Base-by-base conservation (phyloP, 352 stramenopile species). In the Globisporangium spinosum region DNA sequence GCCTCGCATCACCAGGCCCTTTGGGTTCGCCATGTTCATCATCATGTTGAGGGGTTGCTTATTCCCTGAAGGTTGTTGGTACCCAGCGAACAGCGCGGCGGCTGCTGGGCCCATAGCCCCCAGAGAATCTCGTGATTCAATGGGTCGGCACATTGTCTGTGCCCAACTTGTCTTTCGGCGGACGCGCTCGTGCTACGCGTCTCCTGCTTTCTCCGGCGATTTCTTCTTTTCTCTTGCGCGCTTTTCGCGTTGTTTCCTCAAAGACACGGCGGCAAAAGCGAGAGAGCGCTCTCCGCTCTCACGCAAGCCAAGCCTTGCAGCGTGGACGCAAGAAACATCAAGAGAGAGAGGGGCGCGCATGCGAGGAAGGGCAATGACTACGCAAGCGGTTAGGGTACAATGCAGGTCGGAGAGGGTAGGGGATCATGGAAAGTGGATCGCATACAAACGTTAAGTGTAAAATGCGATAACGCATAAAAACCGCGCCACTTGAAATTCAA, bases 111-210 rank as follows among this genome's bases (percentile, higher is more conserved):
- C 82, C 81, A 91, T 90, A 75, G 77, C 85, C 78, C 82, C 82
- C 73, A 93, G 75, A 78, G 85, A 89, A 88, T 93, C 82, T 62
- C 85, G 62, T 49, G 83, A 91, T 79, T 91, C 85, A 80, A 93
- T 93, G 70, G 85, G 85, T 77, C 85, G 83, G 73, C 85, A 93
- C 85, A 91, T 93, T 75, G 45, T 73, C 23, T 65, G 60, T 67
- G 47, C 62, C 47, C 65, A 70, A 70, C 53, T 68, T 51, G 58
- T 66, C 29, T 67, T 65, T 55, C 45, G 43, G 60, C 45, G 60
- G 60, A 65, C 60, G 40, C 35, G 29, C 29, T 58, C 54, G 23
- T 27, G 40, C 40, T 51, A 12, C 43, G 27, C 43, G 38, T 29
- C 27, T 57, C 5, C 13, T 40, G 38, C 27, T 25, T 51, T 58